Conservation (phyloP, 768 basidiomycete genomes). For the Dentipellis fragilis region DNA sequence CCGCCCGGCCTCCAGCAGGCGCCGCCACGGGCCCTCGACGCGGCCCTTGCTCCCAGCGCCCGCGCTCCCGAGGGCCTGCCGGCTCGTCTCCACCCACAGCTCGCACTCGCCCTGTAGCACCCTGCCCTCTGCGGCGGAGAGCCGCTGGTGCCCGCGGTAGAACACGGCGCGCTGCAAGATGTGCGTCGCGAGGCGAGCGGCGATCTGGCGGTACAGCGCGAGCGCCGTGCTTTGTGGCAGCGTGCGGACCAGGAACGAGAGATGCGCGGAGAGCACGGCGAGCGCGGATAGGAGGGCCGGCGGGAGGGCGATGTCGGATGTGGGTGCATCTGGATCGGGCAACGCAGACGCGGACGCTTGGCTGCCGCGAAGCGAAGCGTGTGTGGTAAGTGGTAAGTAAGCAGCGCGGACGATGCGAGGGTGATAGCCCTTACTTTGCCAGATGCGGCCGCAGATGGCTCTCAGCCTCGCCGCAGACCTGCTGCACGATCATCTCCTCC, state of each 20-base stretch:
- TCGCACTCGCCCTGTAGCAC: constrained; percentile 61
- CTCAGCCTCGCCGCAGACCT: constrained; percentile 78
- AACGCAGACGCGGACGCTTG: too few species aligned
- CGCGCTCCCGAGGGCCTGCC: constrained; percentile 40
- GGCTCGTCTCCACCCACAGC: constrained; percentile 77
- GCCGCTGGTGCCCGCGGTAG: constrained; percentile 57
- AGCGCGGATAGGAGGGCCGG: constrained; percentile 68
- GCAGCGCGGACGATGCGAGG: background rate
- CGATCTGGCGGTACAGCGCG: constrained; percentile 64
- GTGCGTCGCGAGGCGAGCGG: constrained; percentile 60
- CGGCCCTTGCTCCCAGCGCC: constrained; percentile 34
- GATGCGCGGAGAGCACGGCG: constrained; percentile 70
- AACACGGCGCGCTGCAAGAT: constrained; percentile 77
- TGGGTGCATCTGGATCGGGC: background rate
- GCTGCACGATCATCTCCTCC: constrained; percentile 81
- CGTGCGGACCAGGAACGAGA: constrained; percentile 53
- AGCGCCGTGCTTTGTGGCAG: constrained; percentile 52
- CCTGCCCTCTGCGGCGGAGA: constrained; percentile 50
- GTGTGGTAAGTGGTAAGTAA: constrained; percentile 17
- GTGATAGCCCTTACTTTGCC: constrained; percentile 21
- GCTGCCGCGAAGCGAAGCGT: constrained; percentile 22
- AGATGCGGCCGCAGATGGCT: constrained; percentile 65
- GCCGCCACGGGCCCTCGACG: constrained; percentile 69
- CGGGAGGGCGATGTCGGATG: constrained; percentile 42
- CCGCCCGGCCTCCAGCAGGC: constrained; percentile 58